These are phyloP conservation scores for Claviceps digitariae DNA, from an alignment of 2,329 filamentous ascomycete genomes.

Conservation along the genomic window DNA sequence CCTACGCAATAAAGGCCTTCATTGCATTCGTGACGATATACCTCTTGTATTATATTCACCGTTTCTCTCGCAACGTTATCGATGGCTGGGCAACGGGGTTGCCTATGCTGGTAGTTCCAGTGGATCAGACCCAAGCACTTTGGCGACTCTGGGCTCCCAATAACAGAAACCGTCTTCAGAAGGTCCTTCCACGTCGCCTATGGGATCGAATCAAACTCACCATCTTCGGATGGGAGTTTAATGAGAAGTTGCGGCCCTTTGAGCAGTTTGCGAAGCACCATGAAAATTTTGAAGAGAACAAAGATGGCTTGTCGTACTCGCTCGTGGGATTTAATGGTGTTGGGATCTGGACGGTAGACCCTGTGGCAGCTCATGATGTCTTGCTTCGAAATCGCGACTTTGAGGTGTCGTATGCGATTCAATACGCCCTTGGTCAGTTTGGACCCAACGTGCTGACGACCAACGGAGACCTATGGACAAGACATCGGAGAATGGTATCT, in stretches of 20 bases:
- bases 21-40: neutral
- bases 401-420: neutral
- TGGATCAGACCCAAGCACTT: neutral
- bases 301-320: neutral
- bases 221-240: constrained; percentile 2
- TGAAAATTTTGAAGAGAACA: neutral
- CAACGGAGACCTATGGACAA: neutral
- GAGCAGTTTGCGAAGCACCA: neutral
- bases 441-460: neutral
- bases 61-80: neutral
- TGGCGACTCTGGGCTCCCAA: constrained; percentile 1
- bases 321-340: neutral
- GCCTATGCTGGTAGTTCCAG: neutral
- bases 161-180: neutral
- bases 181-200: neutral
- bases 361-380: neutral
- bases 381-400: neutral
- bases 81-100: neutral
- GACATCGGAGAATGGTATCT: neutral
- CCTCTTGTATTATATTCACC: neutral
- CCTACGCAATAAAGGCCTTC: neutral
- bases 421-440: neutral
- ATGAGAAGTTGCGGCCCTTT: constrained; percentile 1
- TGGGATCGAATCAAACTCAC: constrained; percentile 1
- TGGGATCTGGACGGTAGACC: constrained; percentile 1